These are phyloP conservation scores for Scheffersomyces spartinae DNA, from an alignment of 805 yeast genomes.

Conservation along the genomic window DNA sequence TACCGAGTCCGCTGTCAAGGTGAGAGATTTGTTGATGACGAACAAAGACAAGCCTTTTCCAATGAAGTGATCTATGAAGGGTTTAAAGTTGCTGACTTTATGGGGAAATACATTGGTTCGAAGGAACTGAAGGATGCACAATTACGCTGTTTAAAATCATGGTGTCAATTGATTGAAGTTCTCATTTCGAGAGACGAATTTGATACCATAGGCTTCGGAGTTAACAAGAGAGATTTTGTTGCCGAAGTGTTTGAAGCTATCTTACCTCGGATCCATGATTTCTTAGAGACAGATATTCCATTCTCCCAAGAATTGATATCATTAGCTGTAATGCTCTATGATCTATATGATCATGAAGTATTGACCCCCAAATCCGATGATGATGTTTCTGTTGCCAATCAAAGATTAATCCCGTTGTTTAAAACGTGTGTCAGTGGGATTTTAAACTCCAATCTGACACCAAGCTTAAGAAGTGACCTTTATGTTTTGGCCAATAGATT, in stretches of 20 bases:
- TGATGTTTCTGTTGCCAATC: slow-evolving; percentile 18
- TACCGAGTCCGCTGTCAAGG: slow-evolving; percentile 9
- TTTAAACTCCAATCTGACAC: slow-evolving; percentile 54
- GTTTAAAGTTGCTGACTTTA: slow-evolving; percentile 18
- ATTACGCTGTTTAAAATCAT: slow-evolving; percentile 56
- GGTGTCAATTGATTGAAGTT: slow-evolving; percentile 75
- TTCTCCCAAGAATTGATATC: slow-evolving; percentile 74
- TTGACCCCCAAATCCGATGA: slow-evolving; percentile 8
- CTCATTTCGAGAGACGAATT: no score
- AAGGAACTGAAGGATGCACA: slow-evolving; percentile 41
- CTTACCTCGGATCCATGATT: slow-evolving; percentile 67
- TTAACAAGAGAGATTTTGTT: slow-evolving; percentile 48
- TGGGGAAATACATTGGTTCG: slow-evolving; percentile 35
- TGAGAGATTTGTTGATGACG: slow-evolving; percentile 12
- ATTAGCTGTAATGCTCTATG: slow-evolving; percentile 59
- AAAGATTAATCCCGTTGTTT: slow-evolving; percentile 57
- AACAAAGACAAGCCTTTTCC: slow-evolving; percentile 12
- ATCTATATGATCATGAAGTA: slow-evolving; percentile 36
- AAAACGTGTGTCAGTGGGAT: slow-evolving; percentile 67
- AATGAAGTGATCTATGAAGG: slow-evolving; percentile 16
- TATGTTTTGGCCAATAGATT: slow-evolving; percentile 65
- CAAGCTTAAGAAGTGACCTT: slow-evolving; percentile 63
- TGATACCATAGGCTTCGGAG: slow-evolving; percentile 41
- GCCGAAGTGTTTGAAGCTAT: slow-evolving; percentile 66
- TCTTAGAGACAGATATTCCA: slow-evolving; percentile 49